Base-by-base conservation (phyloP, 1,284 basidiomycete species). In the Flammula alnicola region DNA sequence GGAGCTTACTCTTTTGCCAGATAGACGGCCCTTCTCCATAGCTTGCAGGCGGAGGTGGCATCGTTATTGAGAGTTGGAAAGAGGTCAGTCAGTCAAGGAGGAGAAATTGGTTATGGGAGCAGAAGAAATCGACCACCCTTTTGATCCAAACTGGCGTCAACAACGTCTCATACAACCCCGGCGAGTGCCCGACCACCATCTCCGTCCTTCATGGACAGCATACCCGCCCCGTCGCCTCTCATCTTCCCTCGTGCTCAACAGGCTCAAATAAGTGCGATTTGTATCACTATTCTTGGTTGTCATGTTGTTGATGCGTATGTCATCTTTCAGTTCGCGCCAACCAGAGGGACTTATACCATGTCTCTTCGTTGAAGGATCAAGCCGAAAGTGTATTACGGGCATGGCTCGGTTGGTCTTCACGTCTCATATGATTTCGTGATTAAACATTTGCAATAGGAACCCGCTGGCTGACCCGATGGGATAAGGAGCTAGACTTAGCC, bases 291-390 rank as follows among this genome's bases (percentile, higher is more conserved):
- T 37, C 32, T 20, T 16, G 30, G 27, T 44, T 32, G 10, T 43
- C 37, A 23, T 49, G 61, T 44, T 60, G 31, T 16, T 39, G 38
- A 14, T 44, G 11, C 57, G 36, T 9, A 11, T 37, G 14, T 36
- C 4, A 9, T 16, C 1, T 11, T 12, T 9, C 57, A 95, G 93
- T 95, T 61, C 79, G 93, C 55, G 86, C 93, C 30, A 86, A 93
- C 64, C 93, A 95, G 63, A 75, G 93, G 52, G 93, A 96, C 68
- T 60, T 88, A 19, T 86, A 87, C 56, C 91, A 94, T 68, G 77
- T 93, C 38, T 76, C 81, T 19, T 80, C 84, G 5, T 70, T 95
- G 60, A 84, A 80, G 47, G 91, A 93, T 47, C 86, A 94, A 57
- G 73, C 84, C 3, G 89, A 92, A 52, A 82, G 79, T 54, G 84